phyloP scores from a whole-genome alignment of 345 rosid species.

The Hevea brasiliensis region DNA sequence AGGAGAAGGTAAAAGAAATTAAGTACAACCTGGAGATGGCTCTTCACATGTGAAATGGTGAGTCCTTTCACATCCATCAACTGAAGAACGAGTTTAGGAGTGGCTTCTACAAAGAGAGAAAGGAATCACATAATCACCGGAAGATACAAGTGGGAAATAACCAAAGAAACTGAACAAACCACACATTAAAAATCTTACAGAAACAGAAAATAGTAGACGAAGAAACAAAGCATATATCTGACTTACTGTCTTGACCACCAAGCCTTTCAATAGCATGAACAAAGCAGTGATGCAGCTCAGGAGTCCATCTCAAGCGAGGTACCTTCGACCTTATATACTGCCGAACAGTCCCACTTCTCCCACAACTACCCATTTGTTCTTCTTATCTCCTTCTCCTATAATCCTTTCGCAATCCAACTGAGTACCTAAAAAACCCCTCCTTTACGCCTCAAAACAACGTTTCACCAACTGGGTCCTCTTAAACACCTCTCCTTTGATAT shows the following conservation, averaged over 20 bases:
- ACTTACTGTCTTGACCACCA: conserved; percentile 84
- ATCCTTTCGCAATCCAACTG: no score
- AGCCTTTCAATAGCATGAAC: conserved; percentile 84
- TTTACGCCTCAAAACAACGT: not conserved
- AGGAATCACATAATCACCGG: no score
- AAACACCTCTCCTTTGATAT: not conserved
- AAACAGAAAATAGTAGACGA: not conserved
- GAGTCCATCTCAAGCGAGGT: conserved; percentile 95
- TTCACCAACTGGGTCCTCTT: not conserved
- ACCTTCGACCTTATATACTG: conserved; percentile 87
- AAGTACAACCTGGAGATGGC: conserved; percentile 82
- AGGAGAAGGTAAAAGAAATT: no score
- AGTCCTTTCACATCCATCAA: conserved; percentile 97
- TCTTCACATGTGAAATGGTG: conserved; percentile 95
- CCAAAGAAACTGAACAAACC: no score
- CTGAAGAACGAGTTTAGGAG: conserved; percentile 96
- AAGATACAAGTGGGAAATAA: no score
- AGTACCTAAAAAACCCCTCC: conserved; percentile 6
- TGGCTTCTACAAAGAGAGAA: conserved; percentile 54
- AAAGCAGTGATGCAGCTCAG: conserved; percentile 92
- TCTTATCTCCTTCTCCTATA: no score
- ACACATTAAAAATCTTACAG: not conserved
- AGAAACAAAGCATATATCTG: no score
- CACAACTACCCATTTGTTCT: conserved; percentile 59
- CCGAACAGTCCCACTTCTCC: conserved; percentile 74